A percentile compares a stretch with the other conserved stretches of the same genome.
Evolutionary conservation across 2,329 filamentous ascomycete species (phyloP).

Genomic region (Penicillium thymicola): DNA sequence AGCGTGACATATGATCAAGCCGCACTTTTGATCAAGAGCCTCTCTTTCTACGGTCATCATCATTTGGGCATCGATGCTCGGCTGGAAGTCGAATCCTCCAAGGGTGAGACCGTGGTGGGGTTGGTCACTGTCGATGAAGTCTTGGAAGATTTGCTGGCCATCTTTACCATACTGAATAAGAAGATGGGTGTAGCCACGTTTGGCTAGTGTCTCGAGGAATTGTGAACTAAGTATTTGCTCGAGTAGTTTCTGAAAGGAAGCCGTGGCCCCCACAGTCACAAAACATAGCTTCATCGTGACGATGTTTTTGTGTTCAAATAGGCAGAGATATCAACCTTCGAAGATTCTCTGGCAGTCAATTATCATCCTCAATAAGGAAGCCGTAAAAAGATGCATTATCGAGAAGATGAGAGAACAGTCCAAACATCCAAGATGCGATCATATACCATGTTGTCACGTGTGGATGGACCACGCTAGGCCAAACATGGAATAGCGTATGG

Average conservation of each 20-base stretch:
- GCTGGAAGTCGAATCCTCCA: constrained; percentile 64
- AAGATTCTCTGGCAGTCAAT: neutral
- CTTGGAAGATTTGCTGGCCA: constrained; percentile 52
- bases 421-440: neutral
- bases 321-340: neutral
- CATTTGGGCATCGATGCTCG: constrained; percentile 61
- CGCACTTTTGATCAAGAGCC: constrained; percentile 46
- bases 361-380: neutral
- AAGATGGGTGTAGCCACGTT: constrained; percentile 66
- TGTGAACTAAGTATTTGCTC: constrained; percentile 58
- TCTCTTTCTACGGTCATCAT: constrained; percentile 48
- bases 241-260: constrained; percentile 72
- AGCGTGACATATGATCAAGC: constrained; percentile 83
- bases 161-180: constrained; percentile 77
- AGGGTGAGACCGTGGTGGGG: constrained; percentile 49
- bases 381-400: neutral
- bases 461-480: neutral
- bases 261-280: constrained; percentile 89
- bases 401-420: neutral
- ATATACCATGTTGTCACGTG: constrained; percentile 5
- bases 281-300: constrained; percentile 58
- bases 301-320: neutral
- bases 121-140: constrained; percentile 21
- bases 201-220: constrained; percentile 62
- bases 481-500: neutral